Conservation (phyloP, 495 filamentous ascomycete genomes). For the Annulohypoxylon nitens region DNA sequence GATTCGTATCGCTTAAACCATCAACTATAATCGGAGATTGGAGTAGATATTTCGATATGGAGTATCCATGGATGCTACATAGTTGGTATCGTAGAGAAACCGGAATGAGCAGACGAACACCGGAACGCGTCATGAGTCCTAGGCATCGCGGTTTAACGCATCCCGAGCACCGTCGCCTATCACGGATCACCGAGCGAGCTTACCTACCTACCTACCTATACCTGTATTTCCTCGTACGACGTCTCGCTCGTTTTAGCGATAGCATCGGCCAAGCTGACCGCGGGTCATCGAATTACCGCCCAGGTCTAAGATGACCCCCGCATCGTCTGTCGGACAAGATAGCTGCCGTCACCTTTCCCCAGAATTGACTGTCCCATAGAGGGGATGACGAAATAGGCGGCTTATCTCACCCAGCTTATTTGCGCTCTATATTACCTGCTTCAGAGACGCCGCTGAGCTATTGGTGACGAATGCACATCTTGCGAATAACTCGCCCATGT, state of each 20-base stretch:
- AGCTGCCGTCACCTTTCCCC: background rate
- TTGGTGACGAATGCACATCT: too few relatives aligned
- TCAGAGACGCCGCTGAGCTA: background rate
- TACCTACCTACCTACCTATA: background rate
- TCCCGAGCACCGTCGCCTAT: background rate
- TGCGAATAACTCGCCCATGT: too few relatives aligned
- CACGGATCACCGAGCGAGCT: background rate
- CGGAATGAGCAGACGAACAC: background rate
- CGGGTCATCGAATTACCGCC: background rate
- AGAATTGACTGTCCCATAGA: background rate
- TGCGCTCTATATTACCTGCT: background rate
- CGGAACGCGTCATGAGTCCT: slow-evolving; percentile 9
- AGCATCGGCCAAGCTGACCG: background rate
- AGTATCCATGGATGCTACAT: background rate
- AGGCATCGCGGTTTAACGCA: background rate
- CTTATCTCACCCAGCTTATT: background rate
- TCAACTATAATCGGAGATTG: background rate
- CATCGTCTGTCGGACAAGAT: background rate
- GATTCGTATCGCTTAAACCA: background rate
- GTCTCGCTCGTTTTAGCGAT: background rate
- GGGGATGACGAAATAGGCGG: background rate
- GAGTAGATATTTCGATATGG: too few relatives aligned
- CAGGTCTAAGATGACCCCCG: background rate
- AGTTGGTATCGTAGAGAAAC: background rate
- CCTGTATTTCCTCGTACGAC: background rate